These are phyloP conservation scores for Aspergillus latus DNA, from an alignment of 2,329 filamentous ascomycete species.

Conservation along the genomic window DNA sequence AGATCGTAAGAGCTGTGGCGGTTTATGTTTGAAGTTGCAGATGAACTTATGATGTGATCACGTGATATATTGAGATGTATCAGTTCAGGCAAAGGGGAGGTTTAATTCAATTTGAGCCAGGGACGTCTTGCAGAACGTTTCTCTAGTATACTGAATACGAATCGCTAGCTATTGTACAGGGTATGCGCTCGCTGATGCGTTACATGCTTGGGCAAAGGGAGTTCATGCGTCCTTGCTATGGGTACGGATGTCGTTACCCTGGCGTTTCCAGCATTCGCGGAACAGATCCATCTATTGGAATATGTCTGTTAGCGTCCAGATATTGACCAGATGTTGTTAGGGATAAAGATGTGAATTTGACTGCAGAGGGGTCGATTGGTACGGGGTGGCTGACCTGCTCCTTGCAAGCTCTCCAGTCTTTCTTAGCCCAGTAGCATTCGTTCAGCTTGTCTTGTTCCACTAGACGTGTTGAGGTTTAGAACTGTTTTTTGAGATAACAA, in stretches of 20 bases:
- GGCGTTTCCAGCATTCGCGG: slow-evolving; percentile 83
- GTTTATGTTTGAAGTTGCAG: slow-evolving; percentile 14
- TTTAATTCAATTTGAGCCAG: neutral
- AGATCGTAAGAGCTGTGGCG: neutral
- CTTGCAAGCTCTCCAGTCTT: slow-evolving; percentile 89
- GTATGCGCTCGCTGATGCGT: neutral
- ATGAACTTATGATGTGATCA: slow-evolving; percentile 21
- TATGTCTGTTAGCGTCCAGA: neutral
- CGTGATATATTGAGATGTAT: slow-evolving; percentile 20
- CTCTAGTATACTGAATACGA: slow-evolving; percentile 13
- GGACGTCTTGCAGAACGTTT: neutral
- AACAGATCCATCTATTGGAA: slow-evolving; percentile 78
- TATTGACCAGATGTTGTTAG: neutral
- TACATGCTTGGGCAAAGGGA: neutral
- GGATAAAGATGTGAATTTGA: neutral
- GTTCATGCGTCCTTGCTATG: slow-evolving; percentile 65
- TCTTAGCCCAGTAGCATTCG: slow-evolving; percentile 93
- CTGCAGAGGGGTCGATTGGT: neutral
- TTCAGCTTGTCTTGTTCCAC: slow-evolving; percentile 88
- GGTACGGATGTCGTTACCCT: slow-evolving; percentile 83
- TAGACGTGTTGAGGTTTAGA: slow-evolving; percentile 38
- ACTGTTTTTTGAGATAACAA: neutral
- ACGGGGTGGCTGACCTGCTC: slow-evolving; percentile 66
- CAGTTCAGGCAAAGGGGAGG: neutral
- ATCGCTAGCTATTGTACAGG: slow-evolving; percentile 11